These are phyloP conservation scores for Nicotiana benthamiana DNA, from an alignment of 257 asterid genomes.

Conservation along the genomic window DNA sequence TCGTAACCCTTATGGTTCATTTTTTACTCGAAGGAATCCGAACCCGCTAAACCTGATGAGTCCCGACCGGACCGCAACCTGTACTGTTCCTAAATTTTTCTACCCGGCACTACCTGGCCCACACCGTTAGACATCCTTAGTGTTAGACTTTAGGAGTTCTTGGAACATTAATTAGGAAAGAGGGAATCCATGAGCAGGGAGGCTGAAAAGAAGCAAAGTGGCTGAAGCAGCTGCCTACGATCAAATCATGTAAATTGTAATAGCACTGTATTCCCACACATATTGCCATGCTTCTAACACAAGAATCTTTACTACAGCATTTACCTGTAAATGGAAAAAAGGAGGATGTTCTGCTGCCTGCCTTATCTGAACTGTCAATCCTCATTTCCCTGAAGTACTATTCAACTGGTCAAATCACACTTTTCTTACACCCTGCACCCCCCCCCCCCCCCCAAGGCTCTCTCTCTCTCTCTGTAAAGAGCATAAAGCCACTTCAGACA, in stretches of 20 bases:
- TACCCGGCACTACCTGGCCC: no score
- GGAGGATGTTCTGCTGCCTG: not conserved
- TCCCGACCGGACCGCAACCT: no score
- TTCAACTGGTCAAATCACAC: slow-evolving; percentile 22
- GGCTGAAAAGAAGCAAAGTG: not conserved
- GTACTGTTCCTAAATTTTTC: no score
- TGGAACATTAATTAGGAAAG: no score
- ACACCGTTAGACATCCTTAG: no score
- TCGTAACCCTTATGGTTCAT: no score
- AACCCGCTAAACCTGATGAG: no score
- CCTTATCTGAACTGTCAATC: slow-evolving; percentile 9
- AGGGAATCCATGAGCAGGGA: no score
- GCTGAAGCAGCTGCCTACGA: not conserved
- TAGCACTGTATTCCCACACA: not conserved
- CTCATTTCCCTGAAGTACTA: not conserved
- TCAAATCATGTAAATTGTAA: not conserved
- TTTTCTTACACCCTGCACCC: not conserved
- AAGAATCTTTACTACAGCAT: not conserved
- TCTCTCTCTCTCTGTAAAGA: not conserved
- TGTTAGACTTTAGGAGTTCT: no score
- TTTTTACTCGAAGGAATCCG: no score
- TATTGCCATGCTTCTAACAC: not conserved
- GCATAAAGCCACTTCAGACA: not conserved
- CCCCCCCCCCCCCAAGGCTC: not conserved
- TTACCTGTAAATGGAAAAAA: not conserved